Base-by-base conservation (phyloP, 768 basidiomycete genomes). In the Leccinellum luteum region DNA sequence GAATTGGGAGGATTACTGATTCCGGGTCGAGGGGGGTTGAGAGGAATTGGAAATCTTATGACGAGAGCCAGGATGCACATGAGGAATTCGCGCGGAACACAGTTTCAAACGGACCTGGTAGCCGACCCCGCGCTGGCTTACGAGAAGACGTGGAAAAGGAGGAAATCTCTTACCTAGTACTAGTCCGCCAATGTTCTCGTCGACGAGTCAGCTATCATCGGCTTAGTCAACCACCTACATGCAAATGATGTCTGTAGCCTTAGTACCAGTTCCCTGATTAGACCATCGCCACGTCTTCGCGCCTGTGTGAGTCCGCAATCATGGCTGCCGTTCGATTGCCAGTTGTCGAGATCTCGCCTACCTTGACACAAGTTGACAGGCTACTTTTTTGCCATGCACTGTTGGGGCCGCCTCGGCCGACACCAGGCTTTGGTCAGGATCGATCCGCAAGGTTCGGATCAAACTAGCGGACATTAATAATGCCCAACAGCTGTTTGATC, bases 51-150 rank as follows among this genome's bases (percentile, higher is more conserved):
- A 52, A 53, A 55, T 49, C 19, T 35, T 38, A 28, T 49, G 54
- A 47, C 60, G 56, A 52, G n/a, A 32, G 51, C 51, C 60, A 59
- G 44, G 60, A 41, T 44, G 28, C 2, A 19, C 69, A 70, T 30
- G 70, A 58, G 63, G 65, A 63, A 48, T 59, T 63, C 57, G 61
- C 62, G 58, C 57, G 58, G 58, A 63, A 62, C n/a, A 48, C 34
- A 19, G 55, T 52, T 49, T 38, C 35, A 32, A 64, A 59, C 47
- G 57, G 59, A 51, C 52, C 51, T 55, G 51, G 55, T 51, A 56
- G 50, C 52, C 48, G 59, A 48, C 63, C 28, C 35, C 14, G 55
- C 48, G 52, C 58, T 50, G 47, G 49, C 27, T 32, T 32, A 38
- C 50, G 51, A 45, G 52, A 59, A 44, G 34, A 32, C 51, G 28